Percentiles rank a stretch among this genome's conserved stretches.
These are phyloP conservation scores for Pseudogymnoascus sp. DNA, from an alignment of 2,329 filamentous ascomycete species.

Conservation along the genomic window DNA sequence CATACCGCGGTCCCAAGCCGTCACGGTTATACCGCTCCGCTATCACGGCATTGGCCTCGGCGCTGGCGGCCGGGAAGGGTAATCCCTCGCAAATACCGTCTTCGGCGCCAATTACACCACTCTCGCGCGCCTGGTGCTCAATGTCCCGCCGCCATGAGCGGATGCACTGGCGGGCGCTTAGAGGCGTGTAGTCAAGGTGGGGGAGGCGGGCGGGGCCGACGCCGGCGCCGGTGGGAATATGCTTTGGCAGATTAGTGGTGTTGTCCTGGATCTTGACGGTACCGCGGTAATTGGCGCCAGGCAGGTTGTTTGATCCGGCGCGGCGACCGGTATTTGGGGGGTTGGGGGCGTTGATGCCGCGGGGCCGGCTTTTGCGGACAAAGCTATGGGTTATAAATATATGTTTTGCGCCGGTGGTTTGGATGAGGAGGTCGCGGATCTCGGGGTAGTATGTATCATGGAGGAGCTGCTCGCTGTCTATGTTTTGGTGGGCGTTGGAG, in stretches of 20 bases:
- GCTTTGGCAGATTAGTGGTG: background rate
- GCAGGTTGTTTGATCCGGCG: background rate
- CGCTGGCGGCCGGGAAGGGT: background rate
- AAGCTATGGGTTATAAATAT: background rate
- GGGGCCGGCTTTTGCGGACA: background rate
- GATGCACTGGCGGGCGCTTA: conserved; percentile 1
- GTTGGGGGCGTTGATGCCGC: background rate
- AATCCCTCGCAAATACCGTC: background rate
- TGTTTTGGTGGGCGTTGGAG: background rate
- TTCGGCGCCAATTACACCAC: background rate
- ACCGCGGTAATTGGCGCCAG: background rate
- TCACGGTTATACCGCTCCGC: background rate
- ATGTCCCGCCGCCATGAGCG: background rate
- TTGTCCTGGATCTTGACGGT: background rate
- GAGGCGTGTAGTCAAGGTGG: background rate
- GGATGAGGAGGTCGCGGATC: background rate
- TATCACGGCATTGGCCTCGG: background rate
- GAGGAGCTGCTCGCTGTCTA: background rate
- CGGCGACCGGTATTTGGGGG: background rate
- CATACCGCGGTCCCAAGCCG: background rate
- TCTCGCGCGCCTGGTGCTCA: background rate
- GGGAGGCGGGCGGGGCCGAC: background rate
- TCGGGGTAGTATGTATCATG: conserved; percentile 3
- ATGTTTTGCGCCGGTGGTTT: background rate
- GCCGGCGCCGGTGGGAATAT: background rate